Conservation (phyloP, 2,329 filamentous ascomycete species). For the Raffaelea albimanens region DNA sequence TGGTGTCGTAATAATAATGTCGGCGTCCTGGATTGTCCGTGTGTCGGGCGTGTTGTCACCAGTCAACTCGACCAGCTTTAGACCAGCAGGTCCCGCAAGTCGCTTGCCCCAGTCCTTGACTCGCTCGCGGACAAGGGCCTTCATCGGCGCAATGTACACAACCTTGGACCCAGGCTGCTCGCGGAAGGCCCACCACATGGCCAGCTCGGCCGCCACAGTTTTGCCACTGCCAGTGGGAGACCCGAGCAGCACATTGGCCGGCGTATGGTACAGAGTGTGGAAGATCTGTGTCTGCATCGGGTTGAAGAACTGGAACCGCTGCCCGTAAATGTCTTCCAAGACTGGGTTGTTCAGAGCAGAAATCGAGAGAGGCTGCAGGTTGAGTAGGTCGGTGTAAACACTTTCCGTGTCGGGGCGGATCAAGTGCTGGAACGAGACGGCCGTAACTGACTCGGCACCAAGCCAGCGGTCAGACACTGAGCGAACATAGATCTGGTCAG, state of each 20-base stretch:
- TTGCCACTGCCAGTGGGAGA: slow-evolving; percentile 97
- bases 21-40: slow-evolving; percentile 85
- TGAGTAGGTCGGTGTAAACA: slow-evolving; percentile 87
- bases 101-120: slow-evolving; percentile 90
- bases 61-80: slow-evolving; percentile 91
- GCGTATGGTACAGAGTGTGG: slow-evolving; percentile 87
- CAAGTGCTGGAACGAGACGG: slow-evolving; percentile 94
- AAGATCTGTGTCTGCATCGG: slow-evolving; percentile 99
- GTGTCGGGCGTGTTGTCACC: slow-evolving; percentile 95
- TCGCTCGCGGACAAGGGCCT: slow-evolving; percentile 90
- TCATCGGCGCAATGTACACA: slow-evolving; percentile 99
- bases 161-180: slow-evolving; percentile 93
- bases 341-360: slow-evolving; percentile 77
- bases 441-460: slow-evolving; percentile 88
- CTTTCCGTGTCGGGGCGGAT: slow-evolving; percentile 97
- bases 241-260: slow-evolving; percentile 84
- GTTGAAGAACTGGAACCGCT: slow-evolving; percentile 94
- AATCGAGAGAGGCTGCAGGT: slow-evolving; percentile 83
- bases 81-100: slow-evolving; percentile 69
- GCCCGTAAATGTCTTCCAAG: slow-evolving; percentile 78
- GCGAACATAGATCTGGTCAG: slow-evolving; percentile 91
- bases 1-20: slow-evolving; percentile 98
- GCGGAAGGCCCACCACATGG: slow-evolving; percentile 99
- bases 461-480: slow-evolving; percentile 94
- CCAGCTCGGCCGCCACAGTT: slow-evolving; percentile 88